These are phyloP conservation scores for Stephanodiscus triporus DNA, from an alignment of 108 stramenopile species.

Conservation along the genomic window DNA sequence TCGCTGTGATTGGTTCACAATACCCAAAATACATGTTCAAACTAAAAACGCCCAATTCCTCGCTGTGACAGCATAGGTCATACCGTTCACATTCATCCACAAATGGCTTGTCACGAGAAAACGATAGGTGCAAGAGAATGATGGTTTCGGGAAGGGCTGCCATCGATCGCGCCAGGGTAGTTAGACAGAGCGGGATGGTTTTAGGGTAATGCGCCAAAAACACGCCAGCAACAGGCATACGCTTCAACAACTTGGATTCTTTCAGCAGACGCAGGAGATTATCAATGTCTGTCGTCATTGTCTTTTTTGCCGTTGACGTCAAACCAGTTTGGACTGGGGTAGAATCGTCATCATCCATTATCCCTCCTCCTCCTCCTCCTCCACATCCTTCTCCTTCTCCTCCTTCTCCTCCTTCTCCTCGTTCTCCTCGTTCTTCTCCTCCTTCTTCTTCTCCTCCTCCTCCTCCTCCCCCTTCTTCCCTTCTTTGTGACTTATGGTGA, in stretches of 20 bases:
- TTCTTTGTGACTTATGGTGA: too few relatives aligned
- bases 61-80: neutral
- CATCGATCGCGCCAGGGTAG: conserved; percentile 6
- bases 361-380: neutral
- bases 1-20: conserved; percentile 4
- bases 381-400: neutral
- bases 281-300: neutral
- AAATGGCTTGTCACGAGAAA: conserved; percentile 13
- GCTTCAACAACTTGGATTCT: conserved; percentile 6
- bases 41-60: conserved; percentile 6
- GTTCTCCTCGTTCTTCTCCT: too few relatives aligned
- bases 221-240: conserved; percentile 1
- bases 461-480: neutral
- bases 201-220: neutral
- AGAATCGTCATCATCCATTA: neutral
- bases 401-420: neutral
- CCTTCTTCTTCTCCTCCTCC: neutral
- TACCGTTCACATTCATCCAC: conserved; percentile 1
- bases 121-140: conserved; percentile 6
- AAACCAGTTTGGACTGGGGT: neutral
- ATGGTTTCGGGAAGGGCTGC: conserved; percentile 8
- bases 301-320: neutral
- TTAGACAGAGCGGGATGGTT: neutral
- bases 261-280: conserved; percentile 7
- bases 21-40: conserved; percentile 6